Base-by-base conservation (phyloP, 1,284 basidiomycete species). In the Heterobasidion parviporum region DNA sequence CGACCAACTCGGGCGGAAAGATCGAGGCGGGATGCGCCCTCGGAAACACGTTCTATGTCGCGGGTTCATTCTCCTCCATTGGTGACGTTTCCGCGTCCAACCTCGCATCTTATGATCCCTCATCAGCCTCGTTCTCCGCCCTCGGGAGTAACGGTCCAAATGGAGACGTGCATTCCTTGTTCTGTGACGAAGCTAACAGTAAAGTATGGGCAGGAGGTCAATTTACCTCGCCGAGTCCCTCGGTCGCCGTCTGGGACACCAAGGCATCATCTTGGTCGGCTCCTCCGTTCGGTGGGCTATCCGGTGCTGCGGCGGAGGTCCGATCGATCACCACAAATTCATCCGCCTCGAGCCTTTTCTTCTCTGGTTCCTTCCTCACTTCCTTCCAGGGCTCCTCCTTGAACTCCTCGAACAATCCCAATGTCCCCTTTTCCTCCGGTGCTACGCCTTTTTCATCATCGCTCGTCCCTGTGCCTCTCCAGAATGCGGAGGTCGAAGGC, bases 361-460 rank as follows among this genome's bases (percentile, higher is more conserved):
- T 98, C 65, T 81, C 89, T 1, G 96, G 96, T 48, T 86, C 87
- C 16, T 98, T 98, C 75, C 66, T 87, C 56, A 87, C 89, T 4
- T 74, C 82, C 1, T 92, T 88, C 69, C 69, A 73, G 53, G 85
- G 73, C 51, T 74, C 79, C 18, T 57, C 73, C 54, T 64, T 80
- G 54, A 87, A 85, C 65, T 76, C 74, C 56, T 82, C 81, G 54
- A 83, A 87, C 64, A 89, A 92, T 64, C 85, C 87, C 18, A 87
- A 85, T 59, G 83, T 90, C 9, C 85, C 88, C 14, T 83, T 80
- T 65, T 90, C 87, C 38, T 68, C 83, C 6, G 87, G 89, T 35
- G 89, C 92, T 26, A 87, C 89, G 1, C 88, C 90, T 0, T 93
- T 91, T 65, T 91, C 94, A 5, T 92, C 90, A 1, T 96, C 93